Percentiles rank a stretch among this genome's conserved stretches.
These are phyloP conservation scores for Phytopythium delawarense DNA, from an alignment of 352 stramenopile species.

Conservation along the genomic window DNA sequence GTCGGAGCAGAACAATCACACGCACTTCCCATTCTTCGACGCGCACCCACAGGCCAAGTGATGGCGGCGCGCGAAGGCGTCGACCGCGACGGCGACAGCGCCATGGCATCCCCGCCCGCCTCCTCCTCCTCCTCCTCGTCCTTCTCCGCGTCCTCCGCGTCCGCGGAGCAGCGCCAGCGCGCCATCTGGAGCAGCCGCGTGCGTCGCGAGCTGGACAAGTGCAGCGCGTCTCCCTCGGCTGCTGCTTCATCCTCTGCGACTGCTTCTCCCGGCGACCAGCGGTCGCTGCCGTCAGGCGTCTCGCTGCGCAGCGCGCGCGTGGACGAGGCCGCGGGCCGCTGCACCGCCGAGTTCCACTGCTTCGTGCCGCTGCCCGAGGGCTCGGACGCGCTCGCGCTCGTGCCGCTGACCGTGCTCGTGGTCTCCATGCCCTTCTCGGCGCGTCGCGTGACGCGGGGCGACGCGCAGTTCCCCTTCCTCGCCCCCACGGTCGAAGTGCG, in stretches of 20 bases:
- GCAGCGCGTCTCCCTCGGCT: slow-evolving; percentile 8
- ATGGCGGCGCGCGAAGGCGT: background rate
- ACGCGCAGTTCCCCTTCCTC: slow-evolving; percentile 59
- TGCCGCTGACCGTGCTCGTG: slow-evolving; percentile 54
- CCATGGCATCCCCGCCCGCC: background rate
- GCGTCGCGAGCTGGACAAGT: slow-evolving; percentile 74
- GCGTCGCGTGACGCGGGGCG: slow-evolving; percentile 15
- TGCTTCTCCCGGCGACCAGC: slow-evolving; percentile 1
- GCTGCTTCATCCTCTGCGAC: background rate
- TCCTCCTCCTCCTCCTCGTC: background rate
- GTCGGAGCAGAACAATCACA: background rate
- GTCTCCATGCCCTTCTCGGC: slow-evolving; percentile 56
- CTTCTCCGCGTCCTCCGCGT: background rate
- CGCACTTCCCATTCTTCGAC: background rate
- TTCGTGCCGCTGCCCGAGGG: slow-evolving; percentile 74
- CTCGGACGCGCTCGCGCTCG: slow-evolving; percentile 57
- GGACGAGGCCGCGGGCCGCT: slow-evolving; percentile 41
- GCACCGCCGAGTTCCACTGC: slow-evolving; percentile 58
- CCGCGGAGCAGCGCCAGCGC: slow-evolving; percentile 41
- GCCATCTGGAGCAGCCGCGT: slow-evolving; percentile 72
- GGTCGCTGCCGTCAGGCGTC: slow-evolving; percentile 31
- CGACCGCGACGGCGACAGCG: background rate
- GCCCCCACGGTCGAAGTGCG: slow-evolving; percentile 44
- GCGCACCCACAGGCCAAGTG: too few relatives aligned
- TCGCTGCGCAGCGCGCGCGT: slow-evolving; percentile 41